phyloP scores from a whole-genome alignment of 2,329 filamentous ascomycete species.

The Xylariaceae sp. region DNA sequence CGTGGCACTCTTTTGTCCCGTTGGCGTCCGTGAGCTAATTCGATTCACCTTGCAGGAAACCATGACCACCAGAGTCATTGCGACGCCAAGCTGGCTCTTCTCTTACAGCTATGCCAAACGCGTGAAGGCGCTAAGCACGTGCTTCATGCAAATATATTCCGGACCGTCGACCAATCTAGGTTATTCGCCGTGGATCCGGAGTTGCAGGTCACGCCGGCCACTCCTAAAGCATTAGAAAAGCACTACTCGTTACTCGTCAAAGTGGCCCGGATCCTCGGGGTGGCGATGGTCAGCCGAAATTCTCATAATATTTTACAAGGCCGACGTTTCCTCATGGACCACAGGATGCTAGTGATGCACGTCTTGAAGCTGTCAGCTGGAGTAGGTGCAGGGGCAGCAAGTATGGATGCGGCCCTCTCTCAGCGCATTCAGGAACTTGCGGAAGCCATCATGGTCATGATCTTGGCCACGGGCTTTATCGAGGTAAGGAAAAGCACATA shows the following conservation, averaged over 20 bases:
- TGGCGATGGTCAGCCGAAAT: slow-evolving; percentile 75
- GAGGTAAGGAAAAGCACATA: slow-evolving; percentile 52
- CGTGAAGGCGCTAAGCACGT: slow-evolving; percentile 78
- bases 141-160: slow-evolving; percentile 85
- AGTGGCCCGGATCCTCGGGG: slow-evolving; percentile 74
- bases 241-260: slow-evolving; percentile 82
- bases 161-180: slow-evolving; percentile 71
- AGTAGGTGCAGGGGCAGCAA: slow-evolving; percentile 52
- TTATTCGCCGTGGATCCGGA: slow-evolving; percentile 89
- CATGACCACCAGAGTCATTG: slow-evolving; percentile 47
- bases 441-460: slow-evolving; percentile 77
- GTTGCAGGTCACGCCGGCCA: slow-evolving; percentile 71
- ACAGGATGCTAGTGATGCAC: slow-evolving; percentile 77
- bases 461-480: slow-evolving; percentile 76
- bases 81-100: slow-evolving; percentile 71
- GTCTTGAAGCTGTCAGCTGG: slow-evolving; percentile 86
- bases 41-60: slow-evolving; percentile 30
- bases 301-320: slow-evolving; percentile 77
- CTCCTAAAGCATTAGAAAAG: slow-evolving; percentile 64
- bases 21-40: slow-evolving; percentile 14
- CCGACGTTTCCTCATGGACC: slow-evolving; percentile 72
- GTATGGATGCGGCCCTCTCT: slow-evolving; percentile 41
- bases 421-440: slow-evolving; percentile 69
- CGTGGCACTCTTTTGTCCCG: slow-evolving; percentile 6
- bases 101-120: slow-evolving; percentile 79